phyloP scores from a whole-genome alignment of 2,329 filamentous ascomycete species.

The Colletotrichum sp. region DNA sequence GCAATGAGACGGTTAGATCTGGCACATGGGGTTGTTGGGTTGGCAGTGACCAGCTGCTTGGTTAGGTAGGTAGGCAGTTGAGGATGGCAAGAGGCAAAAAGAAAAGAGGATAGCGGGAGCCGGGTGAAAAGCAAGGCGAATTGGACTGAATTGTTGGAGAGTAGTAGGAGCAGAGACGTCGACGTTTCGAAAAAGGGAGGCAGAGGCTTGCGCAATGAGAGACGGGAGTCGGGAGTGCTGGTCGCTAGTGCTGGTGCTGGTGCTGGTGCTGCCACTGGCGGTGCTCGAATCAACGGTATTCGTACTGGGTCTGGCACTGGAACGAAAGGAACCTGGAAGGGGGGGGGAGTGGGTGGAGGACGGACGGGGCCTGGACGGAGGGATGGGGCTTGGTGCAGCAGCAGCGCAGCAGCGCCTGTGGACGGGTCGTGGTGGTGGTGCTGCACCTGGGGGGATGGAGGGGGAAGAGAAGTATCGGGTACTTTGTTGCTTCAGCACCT shows the following conservation, averaged over 20 bases:
- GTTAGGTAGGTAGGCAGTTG: not conserved
- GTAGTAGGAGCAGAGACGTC: not conserved
- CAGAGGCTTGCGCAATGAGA: constrained; percentile 1
- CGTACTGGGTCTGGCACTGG: not conserved
- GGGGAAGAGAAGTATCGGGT: not conserved
- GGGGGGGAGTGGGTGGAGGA: constrained; percentile 5
- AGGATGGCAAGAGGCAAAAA: not conserved
- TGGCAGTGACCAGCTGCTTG: not conserved
- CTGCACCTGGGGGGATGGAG: not conserved
- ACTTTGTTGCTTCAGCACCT: not conserved
- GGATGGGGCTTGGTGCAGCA: not conserved
- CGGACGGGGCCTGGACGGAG: not conserved
- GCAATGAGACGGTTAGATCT: not conserved
- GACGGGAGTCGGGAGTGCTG: not conserved
- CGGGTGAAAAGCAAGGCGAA: constrained; percentile 4
- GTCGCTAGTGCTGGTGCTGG: not conserved
- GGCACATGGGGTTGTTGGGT: not conserved
- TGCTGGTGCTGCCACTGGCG: not conserved
- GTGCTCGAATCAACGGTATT: not conserved
- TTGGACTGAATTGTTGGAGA: not conserved
- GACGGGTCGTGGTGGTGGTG: not conserved
- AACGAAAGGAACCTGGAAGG: not conserved
- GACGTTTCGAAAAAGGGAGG: constrained; percentile 15
- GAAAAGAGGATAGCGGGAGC: not conserved
- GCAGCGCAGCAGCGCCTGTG: not conserved